Conservation (phyloP, 176 grass and related monocot species). For the Canna indica region DNA sequence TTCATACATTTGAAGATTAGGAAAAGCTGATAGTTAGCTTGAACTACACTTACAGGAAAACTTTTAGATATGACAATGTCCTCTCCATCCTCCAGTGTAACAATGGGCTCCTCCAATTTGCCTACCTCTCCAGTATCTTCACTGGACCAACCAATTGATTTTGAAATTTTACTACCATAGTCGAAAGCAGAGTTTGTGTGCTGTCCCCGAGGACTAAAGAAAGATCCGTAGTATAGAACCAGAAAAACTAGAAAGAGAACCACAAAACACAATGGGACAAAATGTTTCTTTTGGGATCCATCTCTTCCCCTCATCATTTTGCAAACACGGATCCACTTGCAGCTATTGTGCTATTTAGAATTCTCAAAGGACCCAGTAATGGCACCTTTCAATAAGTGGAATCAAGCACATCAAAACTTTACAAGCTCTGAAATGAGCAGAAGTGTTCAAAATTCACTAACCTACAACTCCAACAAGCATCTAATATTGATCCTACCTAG, state of each 20-base stretch:
- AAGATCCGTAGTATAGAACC: conserved; percentile 60
- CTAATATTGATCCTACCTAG: neutral
- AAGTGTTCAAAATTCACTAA: neutral
- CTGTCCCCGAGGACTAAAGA: conserved; percentile 43
- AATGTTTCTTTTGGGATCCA: conserved; percentile 52
- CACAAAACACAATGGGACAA: conserved; percentile 41
- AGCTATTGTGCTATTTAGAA: neutral
- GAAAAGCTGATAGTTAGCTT: neutral
- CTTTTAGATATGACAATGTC: conserved; percentile 50
- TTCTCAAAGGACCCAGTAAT: neutral
- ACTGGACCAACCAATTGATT: conserved; percentile 56
- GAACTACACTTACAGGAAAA: conserved; percentile 50
- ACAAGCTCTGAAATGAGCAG: neutral
- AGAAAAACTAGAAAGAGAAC: conserved; percentile 65
- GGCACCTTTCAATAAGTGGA: neutral
- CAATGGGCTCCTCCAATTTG: conserved; percentile 61
- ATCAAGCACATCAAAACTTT: neutral
- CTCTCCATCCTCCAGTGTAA: conserved; percentile 38
- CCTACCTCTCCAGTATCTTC: conserved; percentile 39
- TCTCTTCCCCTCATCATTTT: conserved; percentile 68
- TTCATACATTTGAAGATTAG: neutral
- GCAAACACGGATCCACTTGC: neutral
- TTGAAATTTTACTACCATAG: conserved; percentile 69
- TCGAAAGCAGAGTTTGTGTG: conserved; percentile 42
- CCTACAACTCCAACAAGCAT: neutral